Evolutionary conservation across 1,139 yeast species (phyloP).

Genomic region (Debaryomyces nepalensis): DNA sequence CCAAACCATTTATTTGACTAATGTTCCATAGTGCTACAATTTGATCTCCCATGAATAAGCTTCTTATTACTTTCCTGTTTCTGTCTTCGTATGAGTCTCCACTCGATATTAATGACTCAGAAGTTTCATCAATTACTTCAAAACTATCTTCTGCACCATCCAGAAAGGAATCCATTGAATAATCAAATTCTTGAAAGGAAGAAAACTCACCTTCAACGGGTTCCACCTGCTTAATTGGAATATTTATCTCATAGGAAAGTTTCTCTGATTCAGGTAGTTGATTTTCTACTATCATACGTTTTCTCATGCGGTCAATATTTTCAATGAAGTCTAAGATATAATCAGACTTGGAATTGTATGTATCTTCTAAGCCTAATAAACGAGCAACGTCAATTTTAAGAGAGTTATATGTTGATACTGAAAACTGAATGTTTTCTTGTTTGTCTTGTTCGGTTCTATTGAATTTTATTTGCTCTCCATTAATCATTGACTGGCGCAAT

Average conservation of each 20-base stretch:
- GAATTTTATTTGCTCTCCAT: slow-evolving; percentile 52
- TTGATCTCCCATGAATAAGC: slow-evolving; percentile 71
- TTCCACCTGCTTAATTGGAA: slow-evolving; percentile 39
- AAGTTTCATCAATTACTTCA: slow-evolving; percentile 52
- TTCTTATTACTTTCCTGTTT: slow-evolving; percentile 71
- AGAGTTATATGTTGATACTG: slow-evolving; percentile 49
- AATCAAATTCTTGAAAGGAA: slow-evolving; percentile 4
- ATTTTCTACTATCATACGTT: slow-evolving; percentile 57
- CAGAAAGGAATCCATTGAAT: not conserved
- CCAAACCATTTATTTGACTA: slow-evolving; percentile 72
- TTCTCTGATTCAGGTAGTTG: slow-evolving; percentile 50
- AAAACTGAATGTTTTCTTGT: slow-evolving; percentile 61
- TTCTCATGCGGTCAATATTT: slow-evolving; percentile 67
- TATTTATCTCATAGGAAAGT: slow-evolving; percentile 42
- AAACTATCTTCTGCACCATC: slow-evolving; percentile 34
- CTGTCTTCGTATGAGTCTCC: slow-evolving; percentile 59
- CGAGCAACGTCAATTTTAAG: slow-evolving; percentile 49
- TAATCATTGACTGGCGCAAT: slow-evolving; percentile 48
- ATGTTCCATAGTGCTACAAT: slow-evolving; percentile 76
- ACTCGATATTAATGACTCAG: slow-evolving; percentile 21
- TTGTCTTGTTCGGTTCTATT: slow-evolving; percentile 64
- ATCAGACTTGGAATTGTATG: slow-evolving; percentile 23
- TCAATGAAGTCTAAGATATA: slow-evolving; percentile 70
- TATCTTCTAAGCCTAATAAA: slow-evolving; percentile 30
- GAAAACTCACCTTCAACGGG: slow-evolving; percentile 14